Percentiles rank a stretch among this genome's conserved stretches.
Evolutionary conservation across 2,329 filamentous ascomycete species (phyloP).

Genomic region (Aureobasidium zeae): DNA sequence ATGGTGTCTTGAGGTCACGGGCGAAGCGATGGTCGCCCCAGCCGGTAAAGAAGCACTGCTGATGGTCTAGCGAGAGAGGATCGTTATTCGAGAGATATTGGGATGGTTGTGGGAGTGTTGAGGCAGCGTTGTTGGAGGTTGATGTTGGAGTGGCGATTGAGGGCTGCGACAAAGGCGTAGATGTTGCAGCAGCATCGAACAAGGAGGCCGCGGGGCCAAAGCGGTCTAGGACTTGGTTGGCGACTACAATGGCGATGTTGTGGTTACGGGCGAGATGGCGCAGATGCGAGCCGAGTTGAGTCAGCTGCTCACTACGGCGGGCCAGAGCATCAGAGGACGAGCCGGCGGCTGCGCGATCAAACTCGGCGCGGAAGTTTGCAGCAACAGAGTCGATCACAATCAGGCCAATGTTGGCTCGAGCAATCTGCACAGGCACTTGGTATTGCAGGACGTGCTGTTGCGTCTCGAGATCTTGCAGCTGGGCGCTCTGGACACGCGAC

Average conservation of each 20-base stretch:
- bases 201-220: slow-evolving; percentile 42
- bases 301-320: slow-evolving; percentile 65
- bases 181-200: slow-evolving; percentile 4
- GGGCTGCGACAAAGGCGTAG: slow-evolving; percentile 2
- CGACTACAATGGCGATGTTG: slow-evolving; percentile 75
- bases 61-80: slow-evolving; percentile 69
- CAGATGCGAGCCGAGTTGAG: slow-evolving; percentile 65
- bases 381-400: slow-evolving; percentile 86
- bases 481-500: slow-evolving; percentile 67
- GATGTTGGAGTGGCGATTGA: not conserved
- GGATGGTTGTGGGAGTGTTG: slow-evolving; percentile 6
- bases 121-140: not conserved
- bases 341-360: slow-evolving; percentile 44
- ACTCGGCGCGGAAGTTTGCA: slow-evolving; percentile 91
- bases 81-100: slow-evolving; percentile 35
- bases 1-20: slow-evolving; percentile 65
- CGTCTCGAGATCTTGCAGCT: slow-evolving; percentile 80
- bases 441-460: slow-evolving; percentile 93
- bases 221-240: slow-evolving; percentile 91
- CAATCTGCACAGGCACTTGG: slow-evolving; percentile 79
- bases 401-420: slow-evolving; percentile 66
- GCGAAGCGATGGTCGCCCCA: slow-evolving; percentile 59
- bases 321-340: slow-evolving; percentile 45
- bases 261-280: slow-evolving; percentile 65
- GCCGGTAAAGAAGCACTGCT: slow-evolving; percentile 90